A percentile compares a stretch with the other conserved stretches of the same genome.
Conservation (phyloP, 108 stramenopile species). For the Pseudonitzschia pungens region DNA sequence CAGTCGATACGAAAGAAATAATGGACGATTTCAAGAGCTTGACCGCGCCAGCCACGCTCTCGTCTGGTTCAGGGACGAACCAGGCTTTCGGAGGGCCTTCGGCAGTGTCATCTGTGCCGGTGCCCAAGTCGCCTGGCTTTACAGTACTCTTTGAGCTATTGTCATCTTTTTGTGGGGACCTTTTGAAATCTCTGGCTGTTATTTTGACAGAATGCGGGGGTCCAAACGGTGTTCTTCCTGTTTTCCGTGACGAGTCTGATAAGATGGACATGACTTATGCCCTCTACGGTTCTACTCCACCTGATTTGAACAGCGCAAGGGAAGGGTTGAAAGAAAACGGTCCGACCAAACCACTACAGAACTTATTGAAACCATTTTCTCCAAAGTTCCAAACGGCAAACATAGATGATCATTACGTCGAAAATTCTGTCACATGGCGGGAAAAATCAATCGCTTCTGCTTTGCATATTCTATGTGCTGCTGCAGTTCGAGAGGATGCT, state of each 20-base stretch:
- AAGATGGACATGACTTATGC: constrained; percentile 53
- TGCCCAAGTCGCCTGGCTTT: constrained; percentile 49
- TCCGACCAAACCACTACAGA: constrained; percentile 44
- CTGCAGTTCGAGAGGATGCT: constrained; percentile 59
- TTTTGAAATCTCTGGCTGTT: constrained; percentile 49
- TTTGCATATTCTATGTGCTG: constrained; percentile 68
- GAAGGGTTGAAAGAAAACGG: constrained; percentile 42
- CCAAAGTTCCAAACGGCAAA: constrained; percentile 36
- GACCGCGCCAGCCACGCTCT: background rate
- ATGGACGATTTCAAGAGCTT: constrained; percentile 22
- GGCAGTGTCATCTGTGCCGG: constrained; percentile 19
- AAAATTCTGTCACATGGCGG: constrained; percentile 56
- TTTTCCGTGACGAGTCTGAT: constrained; percentile 39
- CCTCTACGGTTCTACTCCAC: constrained; percentile 65
- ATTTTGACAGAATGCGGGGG: constrained; percentile 46
- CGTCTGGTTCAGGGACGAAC: background rate
- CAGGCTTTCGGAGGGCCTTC: constrained; percentile 3
- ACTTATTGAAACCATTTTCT: constrained; percentile 37
- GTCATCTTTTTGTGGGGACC: constrained; percentile 44
- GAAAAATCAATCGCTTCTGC: constrained; percentile 52
- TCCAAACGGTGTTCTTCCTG: constrained; percentile 34
- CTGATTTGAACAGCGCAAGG: constrained; percentile 43
- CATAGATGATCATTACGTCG: constrained; percentile 24
- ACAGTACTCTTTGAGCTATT: constrained; percentile 34
- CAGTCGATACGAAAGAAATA: constrained; percentile 11